These are phyloP conservation scores for Didymella pomorum DNA, from an alignment of 2,329 filamentous ascomycete species.

Conservation along the genomic window DNA sequence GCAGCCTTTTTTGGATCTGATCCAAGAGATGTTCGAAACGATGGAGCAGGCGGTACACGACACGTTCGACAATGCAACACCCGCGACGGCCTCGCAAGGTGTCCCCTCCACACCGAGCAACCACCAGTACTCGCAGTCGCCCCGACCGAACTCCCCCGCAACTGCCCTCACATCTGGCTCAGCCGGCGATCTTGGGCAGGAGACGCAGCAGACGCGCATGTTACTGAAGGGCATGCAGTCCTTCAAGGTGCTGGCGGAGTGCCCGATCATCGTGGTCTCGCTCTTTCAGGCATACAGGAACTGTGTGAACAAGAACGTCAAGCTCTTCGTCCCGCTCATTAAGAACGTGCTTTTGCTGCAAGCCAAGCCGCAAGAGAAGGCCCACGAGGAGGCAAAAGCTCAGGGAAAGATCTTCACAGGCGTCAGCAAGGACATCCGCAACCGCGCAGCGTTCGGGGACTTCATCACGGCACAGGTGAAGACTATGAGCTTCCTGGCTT, in stretches of 20 bases:
- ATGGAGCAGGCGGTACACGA: conserved; percentile 96
- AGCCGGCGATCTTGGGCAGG: conserved; percentile 76
- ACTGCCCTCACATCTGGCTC: conserved; percentile 78
- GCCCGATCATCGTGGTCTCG: conserved; percentile 97
- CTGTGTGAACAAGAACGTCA: conserved; percentile 84
- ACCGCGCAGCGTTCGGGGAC: conserved; percentile 92
- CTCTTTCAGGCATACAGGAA: conserved; percentile 92
- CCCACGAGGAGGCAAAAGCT: conserved; percentile 82
- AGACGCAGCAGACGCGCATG: conserved; percentile 82
- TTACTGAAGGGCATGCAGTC: conserved; percentile 95
- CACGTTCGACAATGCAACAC: conserved; percentile 82
- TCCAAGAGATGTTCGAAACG: conserved; percentile 93
- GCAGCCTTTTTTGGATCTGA: conserved; percentile 87
- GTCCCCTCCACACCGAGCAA: conserved; percentile 71
- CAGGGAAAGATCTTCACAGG: conserved; percentile 87
- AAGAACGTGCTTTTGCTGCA: conserved; percentile 88
- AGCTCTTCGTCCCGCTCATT: conserved; percentile 90
- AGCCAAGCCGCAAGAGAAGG: conserved; percentile 90
- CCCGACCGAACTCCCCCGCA: conserved; percentile 87
- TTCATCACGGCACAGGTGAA: conserved; percentile 99
- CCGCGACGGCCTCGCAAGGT: conserved; percentile 58
- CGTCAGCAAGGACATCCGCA: conserved; percentile 91
- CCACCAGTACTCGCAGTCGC: conserved; percentile 79
- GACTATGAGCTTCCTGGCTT: conserved; percentile 98
- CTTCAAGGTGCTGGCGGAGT: conserved; percentile 97